Base-by-base conservation (phyloP, 169 alveolate genomes). In the Cryptosporidium sp. region DNA sequence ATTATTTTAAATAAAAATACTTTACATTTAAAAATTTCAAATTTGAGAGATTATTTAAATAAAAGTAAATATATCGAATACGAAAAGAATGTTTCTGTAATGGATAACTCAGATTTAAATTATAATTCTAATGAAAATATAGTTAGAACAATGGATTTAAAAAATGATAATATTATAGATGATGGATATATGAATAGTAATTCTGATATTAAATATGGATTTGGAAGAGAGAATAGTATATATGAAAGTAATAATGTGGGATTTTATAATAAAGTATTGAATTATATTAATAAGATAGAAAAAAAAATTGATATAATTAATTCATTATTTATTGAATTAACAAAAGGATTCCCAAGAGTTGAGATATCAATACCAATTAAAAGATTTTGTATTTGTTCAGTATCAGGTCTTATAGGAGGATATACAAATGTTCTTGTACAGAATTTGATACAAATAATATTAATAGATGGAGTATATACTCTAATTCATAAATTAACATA, bases 331-430 rank as follows among this genome's bases (percentile, higher is more conserved):
- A n/a, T 33, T 33, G 53, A 42, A 42, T n/a, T 33, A 56, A 53
- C 86, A 53, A 73, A 60, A 10, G 53, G 53, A 31, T 53, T 65
- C 10, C 89, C 89, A 67, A 80, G 89, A 80, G 35, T 80, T 44
- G 21, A 80, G 8, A 58, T 80, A 21, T 37, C 72, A 21, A 26
- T 61, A 37, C 48, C 89, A 16, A 48, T 80, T 3, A 80, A 62
- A 33, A 80, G 89, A 65, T 80, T 80, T 80, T 80, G 89, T 48
- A 65, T 80, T 31, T 80, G 89, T 33, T 35, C 75, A 16, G 52
- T 39, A 14, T 80, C 89, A 37, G 89, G 89, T 14, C 53, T 80
- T 35, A 8, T 61, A 62, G 89, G 89, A 37, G 89, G 89, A 60
- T 80, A 80, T 21, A 62, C 89, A 31, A 80, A 80, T 44, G 65